These are phyloP conservation scores for Trichoderma harzianum DNA, from an alignment of 2,329 filamentous ascomycete genomes.

Conservation along the genomic window DNA sequence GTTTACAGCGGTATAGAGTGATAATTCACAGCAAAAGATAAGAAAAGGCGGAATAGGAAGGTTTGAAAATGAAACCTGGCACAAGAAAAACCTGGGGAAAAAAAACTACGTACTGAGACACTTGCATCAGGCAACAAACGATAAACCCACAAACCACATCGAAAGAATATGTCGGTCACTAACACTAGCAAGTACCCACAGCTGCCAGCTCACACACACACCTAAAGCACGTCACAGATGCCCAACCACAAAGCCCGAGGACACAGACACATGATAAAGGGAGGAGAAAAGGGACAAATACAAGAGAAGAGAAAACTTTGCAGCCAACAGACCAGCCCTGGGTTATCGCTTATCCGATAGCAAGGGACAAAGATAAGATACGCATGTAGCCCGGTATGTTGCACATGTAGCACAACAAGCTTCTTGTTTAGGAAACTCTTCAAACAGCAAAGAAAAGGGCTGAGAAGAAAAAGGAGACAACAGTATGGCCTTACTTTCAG, in stretches of 20 bases:
- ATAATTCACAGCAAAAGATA: background rate
- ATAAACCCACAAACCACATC: background rate
- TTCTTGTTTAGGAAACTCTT: background rate
- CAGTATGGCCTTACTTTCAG: background rate
- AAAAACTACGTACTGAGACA: background rate
- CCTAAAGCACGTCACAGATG: constrained; percentile 14
- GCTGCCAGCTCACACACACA: constrained; percentile 13
- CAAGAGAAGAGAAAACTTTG: background rate
- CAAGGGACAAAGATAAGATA: background rate
- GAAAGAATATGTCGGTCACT: background rate
- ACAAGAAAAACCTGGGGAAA: background rate
- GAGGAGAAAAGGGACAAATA: background rate
- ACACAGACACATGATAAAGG: background rate
- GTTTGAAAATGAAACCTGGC: background rate
- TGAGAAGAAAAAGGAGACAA: background rate
- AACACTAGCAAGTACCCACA: constrained; percentile 10
- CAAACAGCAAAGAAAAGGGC: background rate
- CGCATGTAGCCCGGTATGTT: background rate
- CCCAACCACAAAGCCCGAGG: constrained; percentile 10
- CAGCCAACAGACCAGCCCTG: background rate
- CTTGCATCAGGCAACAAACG: background rate
- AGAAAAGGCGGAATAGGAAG: background rate
- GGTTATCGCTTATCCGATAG: background rate
- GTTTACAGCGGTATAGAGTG: background rate
- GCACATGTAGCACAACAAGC: background rate